These are phyloP conservation scores for Leucocoprinus birnbaumii DNA, from an alignment of 768 basidiomycete species.

Conservation along the genomic window DNA sequence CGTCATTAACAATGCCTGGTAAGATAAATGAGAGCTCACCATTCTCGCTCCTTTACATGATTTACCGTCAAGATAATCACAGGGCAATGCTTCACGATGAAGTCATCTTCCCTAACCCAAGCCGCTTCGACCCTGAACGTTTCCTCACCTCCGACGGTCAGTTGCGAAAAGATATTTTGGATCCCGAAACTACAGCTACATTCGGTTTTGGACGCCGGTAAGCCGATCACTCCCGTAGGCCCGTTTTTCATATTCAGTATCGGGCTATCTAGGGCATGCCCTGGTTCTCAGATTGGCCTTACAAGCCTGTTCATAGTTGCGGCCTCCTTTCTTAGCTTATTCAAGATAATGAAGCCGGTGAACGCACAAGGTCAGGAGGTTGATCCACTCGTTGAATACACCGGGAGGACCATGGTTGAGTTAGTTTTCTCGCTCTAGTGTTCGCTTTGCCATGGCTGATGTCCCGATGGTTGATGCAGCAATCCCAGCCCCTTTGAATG, in stretches of 20 bases:
- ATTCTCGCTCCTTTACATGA: no score
- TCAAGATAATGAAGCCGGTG: conserved; percentile 15
- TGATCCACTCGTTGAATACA: conserved; percentile 5
- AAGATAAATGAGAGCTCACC: neutral
- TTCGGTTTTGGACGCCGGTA: conserved; percentile 25
- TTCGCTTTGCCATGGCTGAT: neutral
- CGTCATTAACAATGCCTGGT: conserved; percentile 24
- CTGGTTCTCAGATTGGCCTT: conserved; percentile 21
- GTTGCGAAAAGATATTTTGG: conserved; percentile 13
- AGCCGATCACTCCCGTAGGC: no score
- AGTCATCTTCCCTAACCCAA: conserved; percentile 18
- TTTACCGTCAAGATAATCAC: neutral
- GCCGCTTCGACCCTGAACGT: conserved; percentile 23
- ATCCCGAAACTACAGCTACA: conserved; percentile 15
- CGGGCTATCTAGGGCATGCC: conserved; percentile 18
- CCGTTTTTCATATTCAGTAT: neutral
- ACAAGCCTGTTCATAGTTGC: conserved; percentile 17
- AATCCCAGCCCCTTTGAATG: conserved; percentile 4
- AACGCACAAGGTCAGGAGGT: conserved; percentile 18
- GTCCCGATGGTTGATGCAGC: no score
- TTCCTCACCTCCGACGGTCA: conserved; percentile 17
- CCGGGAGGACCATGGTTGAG: conserved; percentile 5
- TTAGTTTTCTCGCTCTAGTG: neutral
- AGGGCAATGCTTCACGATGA: conserved; percentile 24
- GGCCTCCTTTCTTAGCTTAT: conserved; percentile 18